These are phyloP conservation scores for Nicotiana knightiana DNA, from an alignment of 257 asterid genomes.

Conservation along the genomic window DNA sequence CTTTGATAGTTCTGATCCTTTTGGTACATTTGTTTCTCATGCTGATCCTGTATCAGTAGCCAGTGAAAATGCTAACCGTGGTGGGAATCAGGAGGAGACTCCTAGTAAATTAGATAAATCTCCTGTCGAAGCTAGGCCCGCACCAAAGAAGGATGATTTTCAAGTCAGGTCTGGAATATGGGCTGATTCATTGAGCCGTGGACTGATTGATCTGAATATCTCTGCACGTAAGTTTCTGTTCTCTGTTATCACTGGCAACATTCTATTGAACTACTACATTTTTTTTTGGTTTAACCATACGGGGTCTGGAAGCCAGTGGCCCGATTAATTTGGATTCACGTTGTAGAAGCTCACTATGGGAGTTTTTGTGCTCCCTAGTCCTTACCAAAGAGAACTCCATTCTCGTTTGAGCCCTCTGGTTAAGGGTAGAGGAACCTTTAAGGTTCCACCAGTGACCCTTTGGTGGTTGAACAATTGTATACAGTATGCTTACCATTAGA, in stretches of 20 bases:
- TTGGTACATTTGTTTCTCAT: conserved; percentile 53
- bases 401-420: no score
- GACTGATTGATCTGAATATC: conserved; percentile 78
- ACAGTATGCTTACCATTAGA: not conserved
- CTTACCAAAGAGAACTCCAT: no score
- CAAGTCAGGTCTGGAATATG: conserved; percentile 93
- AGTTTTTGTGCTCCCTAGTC: no score
- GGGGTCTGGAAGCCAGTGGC: no score
- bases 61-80: conserved; percentile 25
- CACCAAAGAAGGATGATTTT: conserved; percentile 50
- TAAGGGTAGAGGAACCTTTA: no score
- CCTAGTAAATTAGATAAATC: conserved; percentile 17
- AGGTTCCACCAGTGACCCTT: no score
- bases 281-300: no score
- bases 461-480: not conserved
- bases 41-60: conserved; percentile 31
- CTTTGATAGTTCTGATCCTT: conserved; percentile 65
- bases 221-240: conserved; percentile 69
- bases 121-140: conserved; percentile 15
- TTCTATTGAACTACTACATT: no score
- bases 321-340: no score
- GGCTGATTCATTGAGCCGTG: conserved; percentile 98
- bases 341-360: no score
- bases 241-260: no score
- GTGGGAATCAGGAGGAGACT: conserved; percentile 27